These are phyloP conservation scores for Globisporangium irregulare DNA, from an alignment of 352 stramenopile genomes.

Conservation along the genomic window DNA sequence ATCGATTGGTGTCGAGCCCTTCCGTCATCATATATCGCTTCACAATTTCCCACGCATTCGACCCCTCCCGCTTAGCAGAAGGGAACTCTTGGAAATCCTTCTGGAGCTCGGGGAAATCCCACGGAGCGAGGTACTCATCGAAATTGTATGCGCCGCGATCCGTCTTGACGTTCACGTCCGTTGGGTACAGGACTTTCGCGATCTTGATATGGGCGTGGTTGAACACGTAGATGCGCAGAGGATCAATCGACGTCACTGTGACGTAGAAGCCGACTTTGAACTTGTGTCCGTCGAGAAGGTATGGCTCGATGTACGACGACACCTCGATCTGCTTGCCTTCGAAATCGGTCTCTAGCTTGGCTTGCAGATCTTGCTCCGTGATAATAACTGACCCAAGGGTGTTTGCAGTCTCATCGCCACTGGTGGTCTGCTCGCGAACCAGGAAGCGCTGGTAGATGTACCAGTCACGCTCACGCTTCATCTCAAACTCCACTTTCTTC, in stretches of 20 bases:
- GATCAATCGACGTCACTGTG: constrained; percentile 75
- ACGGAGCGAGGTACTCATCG: constrained; percentile 63
- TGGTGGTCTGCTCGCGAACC: constrained; percentile 36
- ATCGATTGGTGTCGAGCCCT: constrained; percentile 55
- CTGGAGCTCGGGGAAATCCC: constrained; percentile 69
- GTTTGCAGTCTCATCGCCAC: constrained; percentile 30
- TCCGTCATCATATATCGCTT: constrained; percentile 58
- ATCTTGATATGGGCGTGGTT: constrained; percentile 72
- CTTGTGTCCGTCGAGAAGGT: constrained; percentile 85
- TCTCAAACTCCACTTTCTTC: constrained; percentile 55
- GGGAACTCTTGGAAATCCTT: constrained; percentile 61
- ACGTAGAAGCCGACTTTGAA: constrained; percentile 89
- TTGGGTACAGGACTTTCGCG: constrained; percentile 60
- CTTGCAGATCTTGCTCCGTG: constrained; percentile 42
- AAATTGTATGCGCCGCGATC: constrained; percentile 61
- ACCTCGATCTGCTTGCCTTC: constrained; percentile 58
- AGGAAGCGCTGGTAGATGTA: constrained; percentile 66
- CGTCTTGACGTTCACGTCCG: constrained; percentile 29
- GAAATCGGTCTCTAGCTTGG: constrained; percentile 39
- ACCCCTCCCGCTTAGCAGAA: constrained; percentile 43
- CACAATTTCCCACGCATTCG: constrained; percentile 64
- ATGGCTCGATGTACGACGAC: constrained; percentile 78
- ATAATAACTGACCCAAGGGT: constrained; percentile 36
- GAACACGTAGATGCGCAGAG: constrained; percentile 84
- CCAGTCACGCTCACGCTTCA: constrained; percentile 45